Conservation (phyloP, 139 green algal genomes). For the Choricystis sp. region DNA sequence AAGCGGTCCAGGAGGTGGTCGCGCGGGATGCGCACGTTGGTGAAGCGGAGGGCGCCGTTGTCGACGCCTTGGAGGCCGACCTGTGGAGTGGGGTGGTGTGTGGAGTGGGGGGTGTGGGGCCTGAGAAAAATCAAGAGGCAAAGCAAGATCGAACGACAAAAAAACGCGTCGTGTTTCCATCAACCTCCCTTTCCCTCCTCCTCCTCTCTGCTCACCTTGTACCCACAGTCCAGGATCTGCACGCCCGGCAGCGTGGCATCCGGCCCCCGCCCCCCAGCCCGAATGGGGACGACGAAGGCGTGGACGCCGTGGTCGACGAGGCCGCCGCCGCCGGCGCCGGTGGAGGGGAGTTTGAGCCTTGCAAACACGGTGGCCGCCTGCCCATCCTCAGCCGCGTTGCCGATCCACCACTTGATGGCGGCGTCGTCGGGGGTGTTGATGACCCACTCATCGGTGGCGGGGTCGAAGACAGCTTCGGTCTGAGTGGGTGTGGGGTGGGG, state of each 20-base stretch:
- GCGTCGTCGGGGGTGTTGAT: conserved; percentile 50
- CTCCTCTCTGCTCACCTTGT: conserved; percentile 48
- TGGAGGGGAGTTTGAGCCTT: conserved; percentile 38
- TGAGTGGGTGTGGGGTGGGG: too few species aligned
- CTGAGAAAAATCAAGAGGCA: neutral
- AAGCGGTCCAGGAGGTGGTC: conserved; percentile 65
- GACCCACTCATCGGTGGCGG: conserved; percentile 63
- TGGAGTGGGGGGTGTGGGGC: neutral
- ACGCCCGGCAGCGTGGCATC: conserved; percentile 40
- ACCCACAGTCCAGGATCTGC: conserved; percentile 81
- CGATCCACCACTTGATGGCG: conserved; percentile 76
- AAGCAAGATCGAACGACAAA: too few species aligned
- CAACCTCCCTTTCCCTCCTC: neutral
- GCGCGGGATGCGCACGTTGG: conserved; percentile 47
- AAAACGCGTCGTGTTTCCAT: neutral
- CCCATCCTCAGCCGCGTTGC: conserved; percentile 70
- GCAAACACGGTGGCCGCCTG: conserved; percentile 61
- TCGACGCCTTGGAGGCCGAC: conserved; percentile 79
- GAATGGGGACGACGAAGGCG: conserved; percentile 57
- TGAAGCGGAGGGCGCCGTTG: conserved; percentile 79
- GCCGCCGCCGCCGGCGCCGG: conserved; percentile 18
- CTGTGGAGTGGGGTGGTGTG: conserved; percentile 14
- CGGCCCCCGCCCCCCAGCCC: conserved; percentile 18
- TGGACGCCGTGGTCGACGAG: conserved; percentile 71
- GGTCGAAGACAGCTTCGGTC: conserved; percentile 61